Evolutionary conservation across 768 basidiomycete genomes (phyloP).

Genomic region (Tylopilus intermedius): DNA sequence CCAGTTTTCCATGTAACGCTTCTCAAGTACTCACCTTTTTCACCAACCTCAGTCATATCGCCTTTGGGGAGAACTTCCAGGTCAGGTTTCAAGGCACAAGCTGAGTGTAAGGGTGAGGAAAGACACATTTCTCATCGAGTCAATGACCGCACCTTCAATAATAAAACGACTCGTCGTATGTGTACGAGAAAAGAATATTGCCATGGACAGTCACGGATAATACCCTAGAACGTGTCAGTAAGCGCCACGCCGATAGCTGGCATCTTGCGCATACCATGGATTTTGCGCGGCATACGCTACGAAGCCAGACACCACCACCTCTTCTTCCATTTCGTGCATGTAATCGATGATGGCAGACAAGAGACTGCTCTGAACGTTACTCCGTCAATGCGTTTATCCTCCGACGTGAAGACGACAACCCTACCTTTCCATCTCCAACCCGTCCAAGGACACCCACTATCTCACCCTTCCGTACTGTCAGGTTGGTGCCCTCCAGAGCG

Average conservation of each 20-base stretch:
- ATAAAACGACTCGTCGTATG: constrained; percentile 83
- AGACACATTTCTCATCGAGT: neutral
- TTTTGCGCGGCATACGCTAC: constrained; percentile 84
- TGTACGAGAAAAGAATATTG: constrained; percentile 89
- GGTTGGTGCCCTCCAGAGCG: constrained; percentile 71
- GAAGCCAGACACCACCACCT: constrained; percentile 61
- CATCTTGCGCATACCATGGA: constrained; percentile 57
- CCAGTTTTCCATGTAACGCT: neutral
- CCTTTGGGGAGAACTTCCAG: constrained; percentile 74
- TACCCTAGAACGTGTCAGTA: constrained; percentile 25
- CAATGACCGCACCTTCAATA: constrained; percentile 53
- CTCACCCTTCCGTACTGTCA: constrained; percentile 78
- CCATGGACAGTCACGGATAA: constrained; percentile 81
- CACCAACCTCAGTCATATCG: constrained; percentile 81
- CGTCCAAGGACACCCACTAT: constrained; percentile 81
- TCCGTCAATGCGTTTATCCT: neutral
- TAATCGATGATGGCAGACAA: constrained; percentile 82
- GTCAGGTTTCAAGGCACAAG: constrained; percentile 84
- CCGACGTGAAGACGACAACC: neutral
- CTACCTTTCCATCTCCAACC: constrained; percentile 86
- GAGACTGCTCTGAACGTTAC: constrained; percentile 52
- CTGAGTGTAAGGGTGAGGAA: constrained; percentile 28
- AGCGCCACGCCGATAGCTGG: neutral
- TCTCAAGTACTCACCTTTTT: constrained; percentile 53
- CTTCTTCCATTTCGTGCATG: constrained; percentile 74